Evolutionary conservation across 2,329 filamentous ascomycete genomes (phyloP).

Genomic region (Ophiostoma montium): DNA sequence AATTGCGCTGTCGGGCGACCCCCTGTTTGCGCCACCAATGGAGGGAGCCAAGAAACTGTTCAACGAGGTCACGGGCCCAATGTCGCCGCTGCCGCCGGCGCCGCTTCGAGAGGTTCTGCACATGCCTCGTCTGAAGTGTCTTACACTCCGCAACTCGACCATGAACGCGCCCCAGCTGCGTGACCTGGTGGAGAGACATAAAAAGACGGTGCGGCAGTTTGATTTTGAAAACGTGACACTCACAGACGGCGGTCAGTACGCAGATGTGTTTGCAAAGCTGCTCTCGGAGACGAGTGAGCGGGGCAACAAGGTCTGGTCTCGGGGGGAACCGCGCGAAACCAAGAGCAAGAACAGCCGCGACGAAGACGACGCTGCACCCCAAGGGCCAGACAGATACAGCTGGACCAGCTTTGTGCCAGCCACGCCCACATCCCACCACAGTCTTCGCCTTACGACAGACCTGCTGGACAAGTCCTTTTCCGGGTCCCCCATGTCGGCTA

Average conservation of each 20-base stretch:
- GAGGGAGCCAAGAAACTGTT: constrained; percentile 43
- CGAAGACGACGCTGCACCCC: background rate
- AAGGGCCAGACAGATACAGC: background rate
- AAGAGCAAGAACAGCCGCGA: constrained; percentile 20
- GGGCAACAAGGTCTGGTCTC: constrained; percentile 27
- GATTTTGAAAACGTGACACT: constrained; percentile 67
- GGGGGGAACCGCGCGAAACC: constrained; percentile 14
- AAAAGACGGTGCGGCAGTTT: constrained; percentile 56
- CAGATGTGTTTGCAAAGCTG: constrained; percentile 65
- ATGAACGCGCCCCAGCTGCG: constrained; percentile 60
- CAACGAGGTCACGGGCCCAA: constrained; percentile 48
- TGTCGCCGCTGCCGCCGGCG: constrained; percentile 44
- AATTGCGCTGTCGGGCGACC: constrained; percentile 53
- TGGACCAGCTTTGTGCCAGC: background rate
- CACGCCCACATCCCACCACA: constrained; percentile 7
- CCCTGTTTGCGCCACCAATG: constrained; percentile 47
- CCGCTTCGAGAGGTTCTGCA: constrained; percentile 39
- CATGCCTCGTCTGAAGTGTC: constrained; percentile 52
- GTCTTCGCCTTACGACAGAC: constrained; percentile 15
- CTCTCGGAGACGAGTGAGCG: constrained; percentile 31
- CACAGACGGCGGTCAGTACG: constrained; percentile 57
- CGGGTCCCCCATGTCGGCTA: constrained; percentile 9
- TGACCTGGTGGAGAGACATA: constrained; percentile 53
- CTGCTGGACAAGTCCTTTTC: constrained; percentile 5
- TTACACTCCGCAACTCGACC: constrained; percentile 58